Conservation (phyloP, 192 early-diverging fungal genomes). For the Umbelopsis sp. region DNA sequence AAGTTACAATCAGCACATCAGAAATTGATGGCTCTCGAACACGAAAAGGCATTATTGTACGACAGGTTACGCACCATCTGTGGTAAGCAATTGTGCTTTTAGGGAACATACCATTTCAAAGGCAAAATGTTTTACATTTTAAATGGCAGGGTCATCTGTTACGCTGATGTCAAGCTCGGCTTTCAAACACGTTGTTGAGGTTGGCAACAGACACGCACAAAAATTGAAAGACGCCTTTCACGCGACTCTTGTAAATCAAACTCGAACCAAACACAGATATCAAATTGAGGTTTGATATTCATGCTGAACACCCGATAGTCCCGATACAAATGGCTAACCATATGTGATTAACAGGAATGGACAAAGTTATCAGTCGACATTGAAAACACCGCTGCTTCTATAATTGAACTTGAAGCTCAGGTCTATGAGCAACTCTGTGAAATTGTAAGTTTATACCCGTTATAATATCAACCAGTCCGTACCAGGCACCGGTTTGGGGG, state of each 20-base stretch:
- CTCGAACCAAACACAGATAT: conserved; percentile 54
- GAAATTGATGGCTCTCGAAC: conserved; percentile 31
- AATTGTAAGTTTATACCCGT: conserved; percentile 23
- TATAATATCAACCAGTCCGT: neutral
- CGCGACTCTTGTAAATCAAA: conserved; percentile 53
- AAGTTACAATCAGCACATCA: neutral
- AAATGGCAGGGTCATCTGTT: conserved; percentile 34
- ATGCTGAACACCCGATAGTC: neutral
- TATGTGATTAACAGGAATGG: conserved; percentile 45
- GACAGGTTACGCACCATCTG: conserved; percentile 38
- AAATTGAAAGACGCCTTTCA: conserved; percentile 26
- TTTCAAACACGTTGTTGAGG: conserved; percentile 57
- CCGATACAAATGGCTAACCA: neutral
- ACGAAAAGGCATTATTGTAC: conserved; percentile 42
- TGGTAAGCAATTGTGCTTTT: conserved; percentile 19
- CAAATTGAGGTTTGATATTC: conserved; percentile 30
- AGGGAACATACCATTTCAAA: neutral
- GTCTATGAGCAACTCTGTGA: conserved; percentile 53
- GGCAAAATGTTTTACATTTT: neutral
- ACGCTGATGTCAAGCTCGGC: conserved; percentile 43
- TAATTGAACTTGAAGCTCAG: conserved; percentile 55
- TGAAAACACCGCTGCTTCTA: conserved; percentile 39
- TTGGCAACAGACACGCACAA: conserved; percentile 45
- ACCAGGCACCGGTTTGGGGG: neutral
- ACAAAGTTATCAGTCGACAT: conserved; percentile 60